Base-by-base conservation (phyloP, 177 flowering plant species). In the Vitis hybrid region DNA sequence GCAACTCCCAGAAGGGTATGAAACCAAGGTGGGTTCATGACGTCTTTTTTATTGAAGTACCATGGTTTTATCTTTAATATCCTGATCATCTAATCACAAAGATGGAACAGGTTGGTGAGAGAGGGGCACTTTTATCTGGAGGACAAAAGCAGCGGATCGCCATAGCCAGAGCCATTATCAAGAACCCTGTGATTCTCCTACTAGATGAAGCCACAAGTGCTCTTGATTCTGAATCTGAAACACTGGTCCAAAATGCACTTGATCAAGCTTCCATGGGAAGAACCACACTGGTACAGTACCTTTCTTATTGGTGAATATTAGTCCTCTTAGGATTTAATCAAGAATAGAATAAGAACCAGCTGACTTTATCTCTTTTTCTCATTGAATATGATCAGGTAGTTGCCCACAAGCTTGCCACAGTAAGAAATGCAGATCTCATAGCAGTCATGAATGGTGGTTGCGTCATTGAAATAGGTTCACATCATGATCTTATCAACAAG, bases 171-270 rank as follows among this genome's bases (percentile, higher is more conserved):
- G 98, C 98, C 57, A 76, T 93, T 8, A 84, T 93, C 27, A 90
- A 82, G 80, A 90, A 93, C 67, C 98, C 98, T 27, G 77, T 80
- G 7, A 89, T 93, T 76, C 88, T 94, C 52, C 83, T 94, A 21
- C 91, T 94, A 52, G 98, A 94, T 74, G 98, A 94, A 85, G 97
- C 97, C 46, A 94, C 98, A 15, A 92, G 97, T 71, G 97, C 98
- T 66, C 94, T 94, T 9, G 98, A 94, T 67, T 88, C 93, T 8
- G 97, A 91, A 72, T 93, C 98, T 0, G 97, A 92, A 73, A 73
- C 70, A 13, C 72, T 91, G 40, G 97, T 94, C 3, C 98, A 90
- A 70, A 83, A 78, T 75, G 97, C 98, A 14, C 87, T 94, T 40
- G 94, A 94, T 75, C 97, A 91, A 76, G 98, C 98, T 67, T 87